Base-by-base conservation (phyloP, 805 yeast genomes). In the Candida arabinofermentans region DNA sequence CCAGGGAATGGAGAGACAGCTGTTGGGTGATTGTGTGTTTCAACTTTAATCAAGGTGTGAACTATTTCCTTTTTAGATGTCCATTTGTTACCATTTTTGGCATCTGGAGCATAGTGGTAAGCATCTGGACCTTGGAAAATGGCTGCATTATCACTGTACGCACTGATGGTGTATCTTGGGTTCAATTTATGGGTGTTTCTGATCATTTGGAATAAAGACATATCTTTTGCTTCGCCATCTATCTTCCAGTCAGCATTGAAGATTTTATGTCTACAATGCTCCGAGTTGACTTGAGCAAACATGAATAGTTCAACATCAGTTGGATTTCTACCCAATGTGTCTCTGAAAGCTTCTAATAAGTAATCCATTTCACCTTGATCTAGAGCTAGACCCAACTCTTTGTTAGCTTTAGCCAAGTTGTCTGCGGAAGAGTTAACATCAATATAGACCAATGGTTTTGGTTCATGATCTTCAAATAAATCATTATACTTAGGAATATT, bases 281-380 rank as follows among this genome's bases (percentile, higher is more conserved):
- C 99, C 21, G 97, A 89, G 72, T 93, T 93, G 53, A 93, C 99
- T 70, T 93, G 99, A 32, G 99, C 99, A 72, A 93, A 93, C 97
- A 93, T 93, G 67, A 93, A 93, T 48, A 93, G 73, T 67, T 93
- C 99, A 19, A 89, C 98, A 65, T 93, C 99, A 24, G 98, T 91
- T 40, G 99, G 98, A 61, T 90, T 87, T 65, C 98, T 80, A 36
- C 83, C 80, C 50, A 83, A 69, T 26, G 74, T 75, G 39, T 82
- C 72, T 43, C 79, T 84, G 70, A 93, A 93, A 2, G 97, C 95
- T 24, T 78, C 71, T 55, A 81, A 75, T 58, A 93, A 75, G 66
- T 93, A 93, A 35, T 85, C 86, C 54, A 93, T 87, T 70, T 93
- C 99, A 44, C 96, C 95, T 45, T 76, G 71, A 66, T 95, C 98